phyloP scores from a whole-genome alignment of 2,329 filamentous ascomycete genomes.

The Penicillium freii region DNA sequence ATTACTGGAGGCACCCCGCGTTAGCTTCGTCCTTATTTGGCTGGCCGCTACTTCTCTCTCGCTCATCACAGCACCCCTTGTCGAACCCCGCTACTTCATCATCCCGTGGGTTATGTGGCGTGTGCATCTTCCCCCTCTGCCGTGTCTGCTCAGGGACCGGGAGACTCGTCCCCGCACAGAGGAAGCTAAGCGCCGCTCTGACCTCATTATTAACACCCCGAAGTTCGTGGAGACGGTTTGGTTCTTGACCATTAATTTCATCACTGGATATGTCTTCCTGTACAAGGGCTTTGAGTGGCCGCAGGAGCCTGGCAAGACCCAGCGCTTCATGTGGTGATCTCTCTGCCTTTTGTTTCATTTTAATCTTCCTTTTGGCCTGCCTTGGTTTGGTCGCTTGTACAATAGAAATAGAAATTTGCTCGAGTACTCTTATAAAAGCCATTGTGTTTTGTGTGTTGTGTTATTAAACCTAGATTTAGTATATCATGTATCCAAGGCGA shows the following conservation, averaged over 20 bases:
- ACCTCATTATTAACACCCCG: constrained; percentile 29
- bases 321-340: constrained; percentile 60
- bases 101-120: constrained; percentile 93
- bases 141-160: constrained; percentile 29
- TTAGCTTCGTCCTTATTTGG: constrained; percentile 60
- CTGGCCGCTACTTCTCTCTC: constrained; percentile 72
- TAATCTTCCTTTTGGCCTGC: not conserved
- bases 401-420: not conserved
- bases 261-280: constrained; percentile 57
- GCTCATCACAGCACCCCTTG: constrained; percentile 82
- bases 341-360: not conserved
- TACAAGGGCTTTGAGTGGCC: constrained; percentile 57
- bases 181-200: constrained; percentile 25
- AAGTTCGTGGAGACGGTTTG: constrained; percentile 55
- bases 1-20: constrained; percentile 32
- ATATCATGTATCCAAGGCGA: not conserved
- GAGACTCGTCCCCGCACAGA: constrained; percentile 25
- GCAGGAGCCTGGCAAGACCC: constrained; percentile 56
- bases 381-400: not conserved
- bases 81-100: constrained; percentile 95
- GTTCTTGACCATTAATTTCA: constrained; percentile 54
- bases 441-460: not conserved
- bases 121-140: constrained; percentile 64
- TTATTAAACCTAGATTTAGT: not conserved
- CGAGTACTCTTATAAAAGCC: not conserved